Base-by-base conservation (phyloP, 2,329 filamentous ascomycete genomes). In the Colletotrichum trifolii region DNA sequence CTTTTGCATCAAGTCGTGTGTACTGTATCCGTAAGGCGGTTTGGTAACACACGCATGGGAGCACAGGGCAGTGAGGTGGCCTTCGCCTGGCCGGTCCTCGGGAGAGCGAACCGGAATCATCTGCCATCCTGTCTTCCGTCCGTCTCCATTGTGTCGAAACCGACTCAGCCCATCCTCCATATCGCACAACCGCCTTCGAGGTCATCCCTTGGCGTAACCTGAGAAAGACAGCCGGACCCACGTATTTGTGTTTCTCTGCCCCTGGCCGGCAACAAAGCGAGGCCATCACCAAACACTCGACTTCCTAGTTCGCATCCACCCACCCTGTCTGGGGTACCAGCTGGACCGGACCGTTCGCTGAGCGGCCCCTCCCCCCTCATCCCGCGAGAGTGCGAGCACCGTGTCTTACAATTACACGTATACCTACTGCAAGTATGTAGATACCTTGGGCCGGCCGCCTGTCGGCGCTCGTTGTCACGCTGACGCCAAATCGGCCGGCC, bases 251-350 rank as follows among this genome's bases (percentile, higher is more conserved):
- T 50, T 50, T 40, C n/a, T 36, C 9, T 40, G 25, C 39, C 50
- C 57, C 52, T 61, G 50, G 35, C 46, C 50, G 45, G 46, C 35
- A 35, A 61, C 46, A 52, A 60, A 17, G 62, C 50, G 46, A 56
- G 57, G 57, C 46, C 57, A 65, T 65, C 50, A 38, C 57, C 50
- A 61, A 61, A 62, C 45, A 49, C 11, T 17, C 25, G 42, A 43
- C 13, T 49, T 54, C 13, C 38, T 33, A 47, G 46, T 43, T 36
- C 45, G 49, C n/a, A 46, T 33, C 49, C 45, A 7, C 39, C 25
- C 55, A 25, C 25, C 25, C 4, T 25, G 25, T 25, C 25, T 25
- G 25, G 25, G 25, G 25, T 25, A 25, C 25, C 25, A 25, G 25
- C 25, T 46, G 36, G 25, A 11, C 8, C 17, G 35, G n/a, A 2